These are phyloP conservation scores for Cyberlindnera xishuangbannaensis DNA, from an alignment of 805 yeast genomes.

Conservation along the genomic window DNA sequence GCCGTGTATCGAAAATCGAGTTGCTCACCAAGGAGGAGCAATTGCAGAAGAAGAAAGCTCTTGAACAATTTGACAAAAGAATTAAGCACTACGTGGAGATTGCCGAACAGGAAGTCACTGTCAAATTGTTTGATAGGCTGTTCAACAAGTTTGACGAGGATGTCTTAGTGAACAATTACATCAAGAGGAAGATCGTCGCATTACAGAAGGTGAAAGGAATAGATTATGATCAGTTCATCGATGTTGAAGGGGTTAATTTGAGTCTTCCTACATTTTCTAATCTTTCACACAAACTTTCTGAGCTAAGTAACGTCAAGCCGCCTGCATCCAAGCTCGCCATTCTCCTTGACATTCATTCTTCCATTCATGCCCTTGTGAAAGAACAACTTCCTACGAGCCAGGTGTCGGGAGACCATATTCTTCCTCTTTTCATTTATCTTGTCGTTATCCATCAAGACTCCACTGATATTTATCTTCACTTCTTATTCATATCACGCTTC, in stretches of 20 bases:
- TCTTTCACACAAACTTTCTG: conserved; percentile 8
- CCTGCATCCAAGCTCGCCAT: conserved; percentile 16
- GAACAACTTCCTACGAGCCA: conserved; percentile 1
- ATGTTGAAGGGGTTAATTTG: conserved; percentile 16
- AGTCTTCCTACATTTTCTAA: conserved; percentile 1
- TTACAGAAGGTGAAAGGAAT: conserved; percentile 12
- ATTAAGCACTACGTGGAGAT: conserved; percentile 13
- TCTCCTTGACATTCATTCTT: conserved; percentile 14
- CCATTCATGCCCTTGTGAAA: conserved; percentile 11
- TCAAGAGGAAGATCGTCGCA: conserved; percentile 13
- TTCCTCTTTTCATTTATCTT: conserved; percentile 22
- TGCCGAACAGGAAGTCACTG: conserved; percentile 15
- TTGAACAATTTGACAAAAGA: conserved; percentile 2
- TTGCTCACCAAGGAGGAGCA: conserved; percentile 10
- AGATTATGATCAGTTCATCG: conserved; percentile 17
- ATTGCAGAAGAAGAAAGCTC: conserved; percentile 1
- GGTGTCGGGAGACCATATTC: conserved; percentile 20
- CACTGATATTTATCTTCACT: conserved; percentile 18
- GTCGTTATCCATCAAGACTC: conserved; percentile 11
- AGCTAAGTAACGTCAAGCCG: conserved; percentile 6
- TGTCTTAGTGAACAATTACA: conserved; percentile 12
- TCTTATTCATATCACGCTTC: conserved; percentile 20
- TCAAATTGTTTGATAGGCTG: conserved; percentile 12
- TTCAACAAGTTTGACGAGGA: conserved; percentile 14
- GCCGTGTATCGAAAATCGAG: conserved; percentile 2